Percentiles rank a stretch among this genome's conserved stretches.
Evolutionary conservation across 2,329 filamentous ascomycete species (phyloP).

Genomic region (Fusarium tuaranense): DNA sequence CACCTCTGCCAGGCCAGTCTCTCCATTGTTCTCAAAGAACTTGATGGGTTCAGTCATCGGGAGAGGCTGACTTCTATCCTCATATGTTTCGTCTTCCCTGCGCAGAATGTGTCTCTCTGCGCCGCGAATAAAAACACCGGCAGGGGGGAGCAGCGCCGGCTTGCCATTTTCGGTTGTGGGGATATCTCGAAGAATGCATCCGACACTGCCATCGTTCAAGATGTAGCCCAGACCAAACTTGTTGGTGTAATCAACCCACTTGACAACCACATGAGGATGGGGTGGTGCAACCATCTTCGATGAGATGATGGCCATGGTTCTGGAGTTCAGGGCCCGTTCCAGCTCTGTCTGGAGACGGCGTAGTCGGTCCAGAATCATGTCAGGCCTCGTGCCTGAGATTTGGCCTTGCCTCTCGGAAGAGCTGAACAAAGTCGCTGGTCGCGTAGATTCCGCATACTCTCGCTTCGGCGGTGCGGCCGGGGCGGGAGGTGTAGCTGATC

Average conservation of each 20-base stretch:
- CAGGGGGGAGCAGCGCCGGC: slow-evolving; percentile 71
- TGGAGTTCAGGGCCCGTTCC: slow-evolving; percentile 71
- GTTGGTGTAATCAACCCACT: slow-evolving; percentile 92
- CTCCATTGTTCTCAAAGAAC: slow-evolving; percentile 79
- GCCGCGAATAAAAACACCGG: slow-evolving; percentile 77
- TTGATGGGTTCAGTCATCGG: slow-evolving; percentile 74
- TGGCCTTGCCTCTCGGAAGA: slow-evolving; percentile 63
- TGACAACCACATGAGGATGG: slow-evolving; percentile 74
- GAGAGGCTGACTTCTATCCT: slow-evolving; percentile 69
- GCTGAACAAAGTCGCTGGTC: slow-evolving; percentile 65
- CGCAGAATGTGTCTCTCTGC: slow-evolving; percentile 78
- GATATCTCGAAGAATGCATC: slow-evolving; percentile 73
- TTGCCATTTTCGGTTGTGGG: slow-evolving; percentile 63
- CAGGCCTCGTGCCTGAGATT: slow-evolving; percentile 67
- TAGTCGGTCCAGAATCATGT: slow-evolving; percentile 67
- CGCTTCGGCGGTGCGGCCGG: slow-evolving; percentile 40
- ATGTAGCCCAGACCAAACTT: slow-evolving; percentile 89
- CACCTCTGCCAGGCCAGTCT: slow-evolving; percentile 71
- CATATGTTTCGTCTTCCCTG: slow-evolving; percentile 65
- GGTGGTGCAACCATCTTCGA: slow-evolving; percentile 65
- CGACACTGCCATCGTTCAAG: slow-evolving; percentile 83
- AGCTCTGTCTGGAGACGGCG: slow-evolving; percentile 69
- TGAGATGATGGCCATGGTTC: slow-evolving; percentile 71
- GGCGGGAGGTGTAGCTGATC: slow-evolving; percentile 43
- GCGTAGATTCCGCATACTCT: slow-evolving; percentile 47